A percentile compares a stretch with the other conserved stretches of the same genome.
Evolutionary conservation across 2,329 filamentous ascomycete genomes (phyloP).

Genomic region (Pleurostoma richardsiae): DNA sequence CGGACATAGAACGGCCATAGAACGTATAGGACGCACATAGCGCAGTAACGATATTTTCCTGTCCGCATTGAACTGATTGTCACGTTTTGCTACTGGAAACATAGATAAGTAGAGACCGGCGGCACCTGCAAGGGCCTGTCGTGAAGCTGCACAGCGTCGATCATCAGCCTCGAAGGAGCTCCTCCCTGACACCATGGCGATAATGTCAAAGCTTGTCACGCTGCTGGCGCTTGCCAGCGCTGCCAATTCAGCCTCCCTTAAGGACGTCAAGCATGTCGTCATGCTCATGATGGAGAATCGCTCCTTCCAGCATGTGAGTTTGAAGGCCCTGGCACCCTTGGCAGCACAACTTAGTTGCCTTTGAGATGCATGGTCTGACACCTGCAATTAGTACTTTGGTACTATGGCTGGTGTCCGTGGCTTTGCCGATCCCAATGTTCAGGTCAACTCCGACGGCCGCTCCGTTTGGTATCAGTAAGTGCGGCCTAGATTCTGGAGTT

Average conservation of each 20-base stretch:
- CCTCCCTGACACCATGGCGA: background rate
- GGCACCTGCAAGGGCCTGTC: background rate
- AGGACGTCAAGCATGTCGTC: conserved; percentile 51
- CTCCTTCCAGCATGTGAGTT: conserved; percentile 24
- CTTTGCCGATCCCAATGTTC: conserved; percentile 49
- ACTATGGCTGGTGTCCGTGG: conserved; percentile 49
- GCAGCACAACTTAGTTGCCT: no score
- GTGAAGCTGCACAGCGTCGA: background rate
- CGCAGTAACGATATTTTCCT: background rate
- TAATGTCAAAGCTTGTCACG: conserved; percentile 10
- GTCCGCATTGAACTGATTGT: background rate
- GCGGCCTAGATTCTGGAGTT: background rate
- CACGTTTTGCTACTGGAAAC: background rate
- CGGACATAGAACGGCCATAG: background rate
- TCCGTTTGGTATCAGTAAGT: conserved; percentile 45
- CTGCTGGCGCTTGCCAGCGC: conserved; percentile 13
- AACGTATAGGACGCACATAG: background rate
- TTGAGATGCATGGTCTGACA: background rate
- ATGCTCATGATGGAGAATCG: conserved; percentile 48
- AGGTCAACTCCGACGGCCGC: conserved; percentile 36
- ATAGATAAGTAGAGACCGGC: background rate
- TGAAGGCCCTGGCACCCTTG: no score
- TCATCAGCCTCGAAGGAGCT: background rate
- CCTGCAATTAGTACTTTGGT: conserved; percentile 39
- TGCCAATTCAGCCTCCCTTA: conserved; percentile 30